Conservation (phyloP, 768 basidiomycete species). For the Lactarius indigo region DNA sequence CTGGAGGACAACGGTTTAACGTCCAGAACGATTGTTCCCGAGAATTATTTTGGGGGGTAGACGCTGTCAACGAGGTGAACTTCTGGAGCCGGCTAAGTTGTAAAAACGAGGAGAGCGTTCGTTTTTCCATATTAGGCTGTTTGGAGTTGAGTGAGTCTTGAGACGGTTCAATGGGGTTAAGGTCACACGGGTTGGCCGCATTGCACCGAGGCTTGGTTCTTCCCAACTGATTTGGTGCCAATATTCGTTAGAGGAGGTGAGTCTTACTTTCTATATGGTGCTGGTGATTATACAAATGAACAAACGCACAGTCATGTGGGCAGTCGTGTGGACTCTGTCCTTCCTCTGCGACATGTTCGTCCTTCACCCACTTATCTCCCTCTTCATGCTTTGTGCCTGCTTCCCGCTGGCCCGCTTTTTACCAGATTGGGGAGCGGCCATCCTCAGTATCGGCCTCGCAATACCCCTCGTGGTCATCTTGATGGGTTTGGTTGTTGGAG, state of each 20-base stretch:
- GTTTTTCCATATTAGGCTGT: too few species aligned
- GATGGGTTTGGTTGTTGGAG: background rate
- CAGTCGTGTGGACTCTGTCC: background rate
- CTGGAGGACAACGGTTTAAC: background rate
- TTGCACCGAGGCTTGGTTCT: too few species aligned
- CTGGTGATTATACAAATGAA: background rate
- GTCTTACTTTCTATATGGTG: background rate
- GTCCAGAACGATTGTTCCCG: background rate
- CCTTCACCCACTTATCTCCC: background rate
- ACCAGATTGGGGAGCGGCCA: background rate
- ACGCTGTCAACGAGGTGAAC: background rate
- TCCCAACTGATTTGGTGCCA: background rate
- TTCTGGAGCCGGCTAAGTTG: background rate
- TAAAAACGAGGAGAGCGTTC: too few species aligned
- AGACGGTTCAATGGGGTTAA: too few species aligned
- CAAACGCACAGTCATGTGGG: too few species aligned
- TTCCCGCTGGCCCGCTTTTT: background rate
- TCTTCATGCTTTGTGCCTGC: background rate
- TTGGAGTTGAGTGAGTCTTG: too few species aligned
- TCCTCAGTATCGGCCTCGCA: background rate
- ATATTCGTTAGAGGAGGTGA: background rate
- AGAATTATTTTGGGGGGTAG: background rate
- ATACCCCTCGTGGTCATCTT: background rate
- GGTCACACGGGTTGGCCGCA: too few species aligned
- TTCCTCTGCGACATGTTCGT: background rate